Conservation (phyloP, 495 filamentous ascomycete species). For the Pyronema omphalodes region DNA sequence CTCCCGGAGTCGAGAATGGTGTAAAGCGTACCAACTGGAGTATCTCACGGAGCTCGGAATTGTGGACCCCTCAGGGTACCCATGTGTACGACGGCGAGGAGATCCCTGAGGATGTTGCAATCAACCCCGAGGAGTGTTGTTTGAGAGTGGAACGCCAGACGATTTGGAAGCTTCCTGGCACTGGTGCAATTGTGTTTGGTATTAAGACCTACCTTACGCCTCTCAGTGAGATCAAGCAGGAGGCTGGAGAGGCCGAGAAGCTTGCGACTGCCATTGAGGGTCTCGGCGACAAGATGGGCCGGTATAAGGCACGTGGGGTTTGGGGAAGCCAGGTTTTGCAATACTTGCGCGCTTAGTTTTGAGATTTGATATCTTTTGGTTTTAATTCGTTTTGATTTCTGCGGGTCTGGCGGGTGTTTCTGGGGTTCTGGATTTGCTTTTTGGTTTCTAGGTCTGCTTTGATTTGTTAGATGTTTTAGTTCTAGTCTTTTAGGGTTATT, state of each 20-base stretch:
- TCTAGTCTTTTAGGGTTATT: too few relatives aligned
- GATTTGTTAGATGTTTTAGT: too few relatives aligned
- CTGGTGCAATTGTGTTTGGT: slow-evolving; percentile 49
- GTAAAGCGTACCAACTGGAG: slow-evolving; percentile 47
- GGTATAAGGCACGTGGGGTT: slow-evolving; percentile 13
- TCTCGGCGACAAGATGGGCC: slow-evolving; percentile 25
- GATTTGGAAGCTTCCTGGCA: slow-evolving; percentile 49
- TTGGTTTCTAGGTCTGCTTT: too few relatives aligned
- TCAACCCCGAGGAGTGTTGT: slow-evolving; percentile 34
- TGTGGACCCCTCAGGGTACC: slow-evolving; percentile 39
- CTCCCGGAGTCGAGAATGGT: slow-evolving; percentile 31
- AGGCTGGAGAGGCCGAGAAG: slow-evolving; percentile 44
- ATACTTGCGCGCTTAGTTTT: slow-evolving; percentile 11
- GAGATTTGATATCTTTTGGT: background rate
- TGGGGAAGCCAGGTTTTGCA: slow-evolving; percentile 18
- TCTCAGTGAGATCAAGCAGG: slow-evolving; percentile 41
- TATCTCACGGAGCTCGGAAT: slow-evolving; percentile 35
- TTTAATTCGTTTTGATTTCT: background rate
- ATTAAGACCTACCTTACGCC: slow-evolving; percentile 70
- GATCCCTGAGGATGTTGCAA: slow-evolving; percentile 28
- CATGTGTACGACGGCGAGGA: slow-evolving; percentile 30
- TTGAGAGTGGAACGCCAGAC: slow-evolving; percentile 63
- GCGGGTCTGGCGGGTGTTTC: background rate
- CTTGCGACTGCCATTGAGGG: slow-evolving; percentile 58
- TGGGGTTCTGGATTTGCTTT: too few relatives aligned